phyloP scores from a whole-genome alignment of 257 asterid genomes.

The Solanum virginianum region DNA sequence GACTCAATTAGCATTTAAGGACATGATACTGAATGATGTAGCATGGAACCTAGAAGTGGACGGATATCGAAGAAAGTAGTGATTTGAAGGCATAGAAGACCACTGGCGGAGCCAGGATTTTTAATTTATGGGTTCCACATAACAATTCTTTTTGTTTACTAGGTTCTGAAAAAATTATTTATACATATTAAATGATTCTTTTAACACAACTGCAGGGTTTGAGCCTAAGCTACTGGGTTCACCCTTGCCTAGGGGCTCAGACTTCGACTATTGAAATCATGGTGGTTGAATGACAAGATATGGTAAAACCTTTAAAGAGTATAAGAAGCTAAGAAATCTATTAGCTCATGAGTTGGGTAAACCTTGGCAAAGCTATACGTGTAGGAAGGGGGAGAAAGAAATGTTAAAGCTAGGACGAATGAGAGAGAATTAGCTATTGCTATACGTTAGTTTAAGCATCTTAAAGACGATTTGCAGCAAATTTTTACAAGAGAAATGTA shows the following conservation, averaged over 20 bases:
- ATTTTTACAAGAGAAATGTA: background rate
- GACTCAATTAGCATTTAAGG: background rate
- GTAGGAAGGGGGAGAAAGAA: background rate
- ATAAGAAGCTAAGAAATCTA: background rate
- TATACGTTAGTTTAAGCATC: background rate
- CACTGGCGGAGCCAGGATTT: background rate
- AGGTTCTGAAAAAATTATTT: background rate
- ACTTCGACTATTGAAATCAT: background rate
- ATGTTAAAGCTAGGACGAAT: background rate
- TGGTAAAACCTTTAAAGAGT: background rate
- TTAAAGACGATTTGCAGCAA: background rate
- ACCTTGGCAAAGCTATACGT: background rate
- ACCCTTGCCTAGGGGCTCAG: background rate
- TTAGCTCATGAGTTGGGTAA: background rate
- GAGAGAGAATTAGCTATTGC: background rate
- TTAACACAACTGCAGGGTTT: background rate
- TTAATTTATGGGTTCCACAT: background rate
- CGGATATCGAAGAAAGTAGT: background rate
- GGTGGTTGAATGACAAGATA: background rate
- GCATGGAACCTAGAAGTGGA: background rate
- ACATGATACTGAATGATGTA: background rate
- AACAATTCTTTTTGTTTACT: background rate
- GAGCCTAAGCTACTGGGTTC: background rate
- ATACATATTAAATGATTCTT: background rate
- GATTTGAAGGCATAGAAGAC: background rate